phyloP scores from a whole-genome alignment of 177 flowering plant genomes.

The Vitis hybrid region DNA sequence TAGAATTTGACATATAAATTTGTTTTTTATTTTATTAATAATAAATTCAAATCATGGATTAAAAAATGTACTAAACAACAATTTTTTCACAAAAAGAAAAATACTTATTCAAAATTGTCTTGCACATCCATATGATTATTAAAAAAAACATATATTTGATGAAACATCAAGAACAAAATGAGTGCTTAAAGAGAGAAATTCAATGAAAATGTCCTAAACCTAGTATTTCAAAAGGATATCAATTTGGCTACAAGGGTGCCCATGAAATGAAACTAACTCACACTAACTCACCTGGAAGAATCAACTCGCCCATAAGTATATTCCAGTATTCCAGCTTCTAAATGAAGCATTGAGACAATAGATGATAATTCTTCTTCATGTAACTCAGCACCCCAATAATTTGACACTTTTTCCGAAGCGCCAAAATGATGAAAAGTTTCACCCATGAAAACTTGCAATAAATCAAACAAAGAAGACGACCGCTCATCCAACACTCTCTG shows the following conservation, averaged over 20 bases:
- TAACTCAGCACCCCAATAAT: constrained; percentile 61
- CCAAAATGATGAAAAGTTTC: constrained; percentile 64
- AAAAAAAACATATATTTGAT: background rate
- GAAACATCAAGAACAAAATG: background rate
- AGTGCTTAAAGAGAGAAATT: no score
- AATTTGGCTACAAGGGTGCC: no score
- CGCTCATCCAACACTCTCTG: constrained; percentile 77
- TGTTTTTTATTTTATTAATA: no score
- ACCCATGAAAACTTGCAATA: constrained; percentile 51
- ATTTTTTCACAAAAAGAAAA: no score
- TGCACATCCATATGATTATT: no score
- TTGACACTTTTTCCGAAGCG: constrained; percentile 39
- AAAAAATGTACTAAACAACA: no score
- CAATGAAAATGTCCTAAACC: no score
- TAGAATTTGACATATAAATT: no score
- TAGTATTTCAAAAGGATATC: no score
- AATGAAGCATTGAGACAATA: constrained; percentile 56
- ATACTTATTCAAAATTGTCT: no score
- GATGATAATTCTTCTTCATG: constrained; percentile 46
- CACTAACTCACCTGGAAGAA: constrained; percentile 51
- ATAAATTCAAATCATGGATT: no score
- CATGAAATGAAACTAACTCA: background rate
- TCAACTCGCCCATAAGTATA: constrained; percentile 69
- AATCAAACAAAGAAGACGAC: constrained; percentile 72
- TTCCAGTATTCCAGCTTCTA: constrained; percentile 80